phyloP scores from a whole-genome alignment of 371 early-diverging fungal species.

The Chytridium lagenaria region DNA sequence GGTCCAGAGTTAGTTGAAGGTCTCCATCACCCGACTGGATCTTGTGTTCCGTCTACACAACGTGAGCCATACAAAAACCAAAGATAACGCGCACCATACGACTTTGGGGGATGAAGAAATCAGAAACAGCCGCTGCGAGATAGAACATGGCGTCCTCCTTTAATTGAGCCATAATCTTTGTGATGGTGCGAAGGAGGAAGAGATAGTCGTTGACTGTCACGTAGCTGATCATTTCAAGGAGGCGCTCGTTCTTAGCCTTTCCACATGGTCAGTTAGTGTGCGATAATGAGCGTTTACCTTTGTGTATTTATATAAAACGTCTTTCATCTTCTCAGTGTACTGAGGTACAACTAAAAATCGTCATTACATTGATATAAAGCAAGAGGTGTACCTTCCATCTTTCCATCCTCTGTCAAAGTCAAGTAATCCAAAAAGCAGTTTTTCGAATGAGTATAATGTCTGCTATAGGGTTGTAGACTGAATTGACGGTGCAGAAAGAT shows the following conservation, averaged over 20 bases:
- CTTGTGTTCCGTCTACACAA: conserved; percentile 82
- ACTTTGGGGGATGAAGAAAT: conserved; percentile 91
- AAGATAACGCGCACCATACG: conserved; percentile 71
- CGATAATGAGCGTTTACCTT: conserved; percentile 46
- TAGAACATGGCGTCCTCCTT: conserved; percentile 86
- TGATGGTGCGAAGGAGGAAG: conserved; percentile 80
- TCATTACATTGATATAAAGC: conserved; percentile 4
- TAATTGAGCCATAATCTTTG: conserved; percentile 70
- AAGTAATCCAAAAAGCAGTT: conserved; percentile 85
- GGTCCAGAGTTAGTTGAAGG: conserved; percentile 85
- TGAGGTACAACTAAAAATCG: conserved; percentile 36
- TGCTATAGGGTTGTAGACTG: conserved; percentile 89
- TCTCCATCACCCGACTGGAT: conserved; percentile 91
- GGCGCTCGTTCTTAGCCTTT: conserved; percentile 65
- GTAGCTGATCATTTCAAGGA: conserved; percentile 82
- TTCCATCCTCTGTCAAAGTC: conserved; percentile 62
- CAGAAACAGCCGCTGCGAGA: conserved; percentile 97
- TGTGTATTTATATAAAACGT: conserved; percentile 67
- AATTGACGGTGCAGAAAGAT: conserved; percentile 95
- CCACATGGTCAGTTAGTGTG: background rate
- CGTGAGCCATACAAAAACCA: background rate
- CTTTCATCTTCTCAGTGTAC: conserved; percentile 67
- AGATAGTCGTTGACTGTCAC: conserved; percentile 93
- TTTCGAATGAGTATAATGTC: conserved; percentile 85
- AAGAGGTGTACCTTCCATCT: conserved; percentile 55